Base-by-base conservation (phyloP, 257 asterid species). In the Solanum corneliomulleri region DNA sequence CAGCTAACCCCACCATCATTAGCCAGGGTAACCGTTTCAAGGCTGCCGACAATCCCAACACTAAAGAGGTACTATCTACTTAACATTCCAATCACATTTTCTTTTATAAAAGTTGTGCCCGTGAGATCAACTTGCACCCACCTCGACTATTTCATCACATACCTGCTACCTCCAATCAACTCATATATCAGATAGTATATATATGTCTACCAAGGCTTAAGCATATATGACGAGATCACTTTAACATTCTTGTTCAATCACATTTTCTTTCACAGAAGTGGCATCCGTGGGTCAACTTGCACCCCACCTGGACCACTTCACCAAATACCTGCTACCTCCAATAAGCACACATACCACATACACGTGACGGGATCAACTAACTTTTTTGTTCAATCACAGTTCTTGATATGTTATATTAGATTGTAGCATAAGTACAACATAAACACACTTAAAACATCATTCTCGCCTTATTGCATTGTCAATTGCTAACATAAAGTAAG, bases 1-100 rank as follows among this genome's bases (percentile, higher is more conserved):
- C 97, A 49, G 91, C 96, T 3, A 89, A 91, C 76, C 96, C 98
- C 83, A 94, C 96, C 60, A 94, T 95, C 81, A 86, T 95, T 86
- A 94, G 98, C 96, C 98, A 94, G 92, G 98, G 98, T 12, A 95
- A 95, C 87, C 91, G 97, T 18, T 94, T 93, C 95, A 93, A 88
- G 90, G 96, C 98, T 83, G 83, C 95, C 7, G 31, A 90, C 39
- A 88, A 92, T 62, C 84, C 84, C 0, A 23, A 71, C 90, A 89
- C 94, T 31, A 95, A 94, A 82, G 91, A 95, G 93, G 98, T 94
- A 92, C 39, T 31, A 56, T 94, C 92, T 41, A 64, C 13, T 33
- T 52, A 81, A 31, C 69, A 81, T 81, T 81, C 85, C 68, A 81
- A 81, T 10, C 29, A 49, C 7, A 10, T 52, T 80, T 49, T 80